Base-by-base conservation (phyloP, 306 rosid species). In the Citrullus mucosospermus region DNA sequence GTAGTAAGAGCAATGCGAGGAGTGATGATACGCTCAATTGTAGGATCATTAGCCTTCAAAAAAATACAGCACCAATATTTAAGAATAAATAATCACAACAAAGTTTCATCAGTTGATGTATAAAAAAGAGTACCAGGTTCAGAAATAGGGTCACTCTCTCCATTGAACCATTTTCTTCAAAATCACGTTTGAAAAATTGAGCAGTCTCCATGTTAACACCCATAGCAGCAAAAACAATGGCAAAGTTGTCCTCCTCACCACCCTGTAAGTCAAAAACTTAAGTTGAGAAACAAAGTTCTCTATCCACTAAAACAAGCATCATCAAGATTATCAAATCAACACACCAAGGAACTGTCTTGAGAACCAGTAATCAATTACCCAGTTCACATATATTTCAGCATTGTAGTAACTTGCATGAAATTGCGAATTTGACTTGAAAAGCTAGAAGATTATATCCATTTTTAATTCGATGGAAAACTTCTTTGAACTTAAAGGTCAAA, bases 131-230 rank as follows among this genome's bases (percentile, higher is more conserved):
- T 92, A 96, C 99, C 97, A 96, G 88, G 83, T 96, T 96, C 84
- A 96, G 89, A 87, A 96, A 96, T 83, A 96, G 97, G 65, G 99
- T 96, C 86, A 96, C 99, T 88, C 99, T 92, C 90, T 96, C 99
- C 99, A 96, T 96, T 43, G 99, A 96, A 55, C 99, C 99, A 85
- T 96, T 92, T 86, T 96, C 99, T 92, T 96, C 99, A 81, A 96
- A 96, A 87, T 96, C 99, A 54, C 99, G 98, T 82, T 96, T 96
- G 78, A 96, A 96, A 83, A 96, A 96, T 86, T 96, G 99, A 28
- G 99, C 99, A 75, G 99, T 90, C 87, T 96, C 99, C 99, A 96
- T 96, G 86, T 96, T 96, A 80, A 96, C 99, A 80, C 99, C 99
- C 99, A 96, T 96, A 82, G 99, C 99, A 17, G 99, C 99, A 88